Conservation (phyloP, 2,329 filamentous ascomycete genomes). For the Phialemoniopsis sp. region DNA sequence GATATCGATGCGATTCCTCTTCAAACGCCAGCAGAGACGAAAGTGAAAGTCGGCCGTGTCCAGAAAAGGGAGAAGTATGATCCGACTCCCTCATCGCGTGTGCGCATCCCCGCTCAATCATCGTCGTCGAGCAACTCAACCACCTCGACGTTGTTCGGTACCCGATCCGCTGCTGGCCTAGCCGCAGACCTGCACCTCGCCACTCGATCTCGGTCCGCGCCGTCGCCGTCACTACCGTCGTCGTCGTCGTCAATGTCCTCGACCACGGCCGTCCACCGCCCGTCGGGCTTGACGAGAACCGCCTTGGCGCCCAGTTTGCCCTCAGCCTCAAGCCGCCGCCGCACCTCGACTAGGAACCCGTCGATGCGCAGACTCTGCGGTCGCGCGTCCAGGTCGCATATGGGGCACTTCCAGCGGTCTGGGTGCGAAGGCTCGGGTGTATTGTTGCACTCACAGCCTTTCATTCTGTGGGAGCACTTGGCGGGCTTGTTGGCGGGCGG, state of each 20-base stretch:
- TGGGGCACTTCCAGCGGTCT: conserved; percentile 83
- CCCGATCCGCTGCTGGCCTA: background rate
- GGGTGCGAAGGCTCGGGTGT: conserved; percentile 45
- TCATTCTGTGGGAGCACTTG: conserved; percentile 25
- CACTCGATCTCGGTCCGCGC: background rate
- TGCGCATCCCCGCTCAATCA: background rate
- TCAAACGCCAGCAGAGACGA: background rate
- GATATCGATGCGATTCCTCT: background rate
- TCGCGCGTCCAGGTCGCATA: conserved; percentile 69
- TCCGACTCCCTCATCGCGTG: too few relatives aligned
- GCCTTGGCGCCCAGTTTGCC: conserved; percentile 47
- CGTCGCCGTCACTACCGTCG: conserved; percentile 21
- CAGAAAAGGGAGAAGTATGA: too few relatives aligned
- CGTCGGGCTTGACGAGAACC: conserved; percentile 61
- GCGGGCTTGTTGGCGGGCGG: conserved; percentile 27
- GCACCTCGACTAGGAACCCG: conserved; percentile 65
- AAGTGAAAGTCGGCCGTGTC: too few relatives aligned
- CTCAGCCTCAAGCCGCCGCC: conserved; percentile 43
- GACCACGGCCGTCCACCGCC: conserved; percentile 54
- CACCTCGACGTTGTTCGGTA: background rate
- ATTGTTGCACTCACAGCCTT: conserved; percentile 28
- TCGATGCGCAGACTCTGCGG: conserved; percentile 70
- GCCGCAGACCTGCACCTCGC: too few relatives aligned
- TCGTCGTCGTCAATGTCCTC: conserved; percentile 23
- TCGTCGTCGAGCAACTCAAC: conserved; percentile 5